Evolutionary conservation across 176 grass and related monocot species (phyloP).

Genomic region (Luzula sylvatica): DNA sequence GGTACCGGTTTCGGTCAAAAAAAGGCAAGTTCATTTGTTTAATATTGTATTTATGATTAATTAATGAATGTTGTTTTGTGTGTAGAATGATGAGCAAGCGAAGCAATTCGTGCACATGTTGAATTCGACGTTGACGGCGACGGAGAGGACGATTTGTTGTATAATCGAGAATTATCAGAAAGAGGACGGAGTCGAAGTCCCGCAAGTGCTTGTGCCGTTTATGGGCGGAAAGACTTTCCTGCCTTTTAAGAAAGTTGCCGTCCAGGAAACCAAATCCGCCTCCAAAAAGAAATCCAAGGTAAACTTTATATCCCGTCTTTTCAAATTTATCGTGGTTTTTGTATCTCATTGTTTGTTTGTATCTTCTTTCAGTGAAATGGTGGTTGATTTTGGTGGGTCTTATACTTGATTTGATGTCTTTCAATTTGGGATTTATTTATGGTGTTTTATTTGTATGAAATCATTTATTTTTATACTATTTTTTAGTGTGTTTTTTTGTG

Average conservation of each 20-base stretch:
- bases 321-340: too few species aligned
- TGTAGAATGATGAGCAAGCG: conserved; percentile 73
- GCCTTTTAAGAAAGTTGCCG: conserved; percentile 51
- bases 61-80: too few species aligned
- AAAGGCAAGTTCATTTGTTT: conserved; percentile 37
- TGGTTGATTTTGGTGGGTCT: too few species aligned
- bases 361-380: too few species aligned
- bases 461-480: too few species aligned
- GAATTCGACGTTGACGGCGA: conserved; percentile 86
- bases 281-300: conserved; percentile 59
- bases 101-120: conserved; percentile 91
- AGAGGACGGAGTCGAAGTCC: conserved; percentile 67
- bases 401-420: too few species aligned
- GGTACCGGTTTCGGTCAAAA: conserved; percentile 85
- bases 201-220: conserved; percentile 48
- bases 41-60: too few species aligned
- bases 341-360: too few species aligned
- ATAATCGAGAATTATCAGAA: conserved; percentile 79
- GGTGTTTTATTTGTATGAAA: too few species aligned
- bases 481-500: too few species aligned
- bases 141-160: conserved; percentile 85
- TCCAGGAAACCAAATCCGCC: conserved; percentile 29
- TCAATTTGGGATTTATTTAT: too few species aligned
- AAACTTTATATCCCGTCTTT: not conserved
- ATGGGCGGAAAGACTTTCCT: conserved; percentile 66